phyloP scores from a whole-genome alignment of 2,329 filamentous ascomycete genomes.

The Neoscytalidium dimidiatum region DNA sequence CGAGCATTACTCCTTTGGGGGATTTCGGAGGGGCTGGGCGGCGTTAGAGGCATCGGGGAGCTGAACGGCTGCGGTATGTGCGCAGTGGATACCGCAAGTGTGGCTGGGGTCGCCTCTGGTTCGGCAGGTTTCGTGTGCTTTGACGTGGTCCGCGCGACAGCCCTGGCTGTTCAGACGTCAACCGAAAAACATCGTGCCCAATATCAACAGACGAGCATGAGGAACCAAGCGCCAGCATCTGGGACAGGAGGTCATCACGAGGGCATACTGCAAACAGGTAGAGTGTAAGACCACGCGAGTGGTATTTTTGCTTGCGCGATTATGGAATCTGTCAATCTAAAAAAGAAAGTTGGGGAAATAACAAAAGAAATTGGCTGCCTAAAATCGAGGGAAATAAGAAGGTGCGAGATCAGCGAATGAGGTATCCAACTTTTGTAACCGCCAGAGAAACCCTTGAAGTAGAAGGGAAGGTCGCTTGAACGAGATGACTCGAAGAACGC shows the following conservation, averaged over 20 bases:
- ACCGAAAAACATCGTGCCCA: neutral
- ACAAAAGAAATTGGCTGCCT: neutral
- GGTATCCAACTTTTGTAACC: conserved; percentile 16
- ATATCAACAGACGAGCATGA: neutral
- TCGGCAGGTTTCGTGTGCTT: conserved; percentile 12
- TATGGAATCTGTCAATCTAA: conserved; percentile 5
- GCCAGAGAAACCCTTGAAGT: neutral
- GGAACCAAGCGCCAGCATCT: neutral
- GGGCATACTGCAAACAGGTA: neutral
- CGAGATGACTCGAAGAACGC: conserved; percentile 9
- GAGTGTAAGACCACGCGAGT: neutral
- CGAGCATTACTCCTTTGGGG: conserved; percentile 14
- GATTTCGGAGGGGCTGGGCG: neutral
- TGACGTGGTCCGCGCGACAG: conserved; percentile 11
- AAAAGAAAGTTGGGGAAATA: neutral
- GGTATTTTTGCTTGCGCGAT: conserved; percentile 9
- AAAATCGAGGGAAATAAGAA: neutral
- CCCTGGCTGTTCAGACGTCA: conserved; percentile 2
- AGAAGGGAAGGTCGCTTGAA: neutral
- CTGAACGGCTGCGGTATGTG: neutral
- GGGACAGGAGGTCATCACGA: conserved; percentile 7
- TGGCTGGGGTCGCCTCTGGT: conserved; percentile 1
- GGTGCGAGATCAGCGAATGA: conserved; percentile 5
- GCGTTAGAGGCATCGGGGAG: neutral
- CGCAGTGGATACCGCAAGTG: neutral